Evolutionary conservation across 2,329 filamentous ascomycete genomes (phyloP), one percentile per base, ranked within the genome.

Genomic region (Fusarium sp.): DNA sequence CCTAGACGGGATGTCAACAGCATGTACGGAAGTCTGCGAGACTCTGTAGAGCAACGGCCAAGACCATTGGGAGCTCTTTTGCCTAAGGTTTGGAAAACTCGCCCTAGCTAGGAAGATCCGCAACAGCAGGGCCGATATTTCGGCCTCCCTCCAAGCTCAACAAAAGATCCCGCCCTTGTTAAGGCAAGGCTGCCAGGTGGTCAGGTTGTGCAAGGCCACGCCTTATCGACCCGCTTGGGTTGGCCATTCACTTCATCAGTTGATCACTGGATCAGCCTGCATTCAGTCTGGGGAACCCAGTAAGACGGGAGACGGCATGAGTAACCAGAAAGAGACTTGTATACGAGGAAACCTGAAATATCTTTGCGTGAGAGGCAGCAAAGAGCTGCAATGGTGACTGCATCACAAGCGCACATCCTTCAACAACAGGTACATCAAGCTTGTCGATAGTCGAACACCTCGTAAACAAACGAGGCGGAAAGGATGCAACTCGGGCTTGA

Each of bases 21-120:
- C 67, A 72, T 72, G 71, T 69, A 71, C 56, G 65, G 59, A 68
- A 62, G 53, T 71, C 62, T 55, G 59, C 68, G 53, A 68, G 46
- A 50, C 55, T 54, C 47, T 56, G 30, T 52, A 45, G 44, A 68
- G 19, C 50, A 44, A 64, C 43, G 28, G 50, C 61, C 58, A 58
- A 62, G 56, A 61, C 58, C 60, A 56, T 45, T 51, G 47, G 56
- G 58, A 56, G 53, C 45, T 71, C 41, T 41, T 61, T 54, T 47
- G 43, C 50, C 56, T 67, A 72, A 71, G 56, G 65, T 67, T 72
- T 67, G 35, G 24, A 49, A 39, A 65, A 49, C 57, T 69, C 56
- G 62, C 63, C 59, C 71, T 62, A 46, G 66, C 26, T 59, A 57
- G 39, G 56, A 39, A 60, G 70, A 67, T 63, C 62, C 64, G 62